Base-by-base conservation (phyloP, 805 yeast species). In the Pichia phayaonensis region DNA sequence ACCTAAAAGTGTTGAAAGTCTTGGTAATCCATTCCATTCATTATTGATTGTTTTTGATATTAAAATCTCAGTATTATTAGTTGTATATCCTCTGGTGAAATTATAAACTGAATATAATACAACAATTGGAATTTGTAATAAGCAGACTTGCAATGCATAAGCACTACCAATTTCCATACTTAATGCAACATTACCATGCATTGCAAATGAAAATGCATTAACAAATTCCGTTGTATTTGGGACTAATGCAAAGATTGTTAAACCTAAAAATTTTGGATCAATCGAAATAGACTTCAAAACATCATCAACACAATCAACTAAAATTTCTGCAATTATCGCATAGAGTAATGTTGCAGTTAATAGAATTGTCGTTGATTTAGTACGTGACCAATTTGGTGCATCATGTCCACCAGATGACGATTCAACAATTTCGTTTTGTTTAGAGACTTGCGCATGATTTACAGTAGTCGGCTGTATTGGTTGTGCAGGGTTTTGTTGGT, bases 141-240 rank as follows among this genome's bases (percentile, higher is more conserved):
- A 72, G 59, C 96, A 92, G 16, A 94, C 99, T 66, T 94, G 99
- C 52, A 94, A 73, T 0, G 96, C 99, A 64, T 94, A 94, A 0
- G 99, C 99, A 55, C 95, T 83, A 53, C 99, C 99, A 66, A 94
- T 94, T 64, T 94, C 99, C 96, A 94, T 87, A 2, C 96, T 87
- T 44, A 94, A 72, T 0, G 99, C 96, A 49, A 94, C 96, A 58
- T 94, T 94, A 1, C 99, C 99, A 59, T 92, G 82, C 58, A 89
- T 81, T 0, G 99, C 99, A 72, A 94, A 94, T 24, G 97, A 90
- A 51, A 94, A 90, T 60, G 98, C 99, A 68, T 94, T 94, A 52
- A 94, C 76, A 61, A 94, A 94, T 69, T 94, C 99, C 0, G 99
- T 94, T 8, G 98, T 89, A 62, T 90, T 94, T 13, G 99, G 99